Conservation (phyloP, 2,329 filamentous ascomycete genomes). For the Alternaria sp. region DNA sequence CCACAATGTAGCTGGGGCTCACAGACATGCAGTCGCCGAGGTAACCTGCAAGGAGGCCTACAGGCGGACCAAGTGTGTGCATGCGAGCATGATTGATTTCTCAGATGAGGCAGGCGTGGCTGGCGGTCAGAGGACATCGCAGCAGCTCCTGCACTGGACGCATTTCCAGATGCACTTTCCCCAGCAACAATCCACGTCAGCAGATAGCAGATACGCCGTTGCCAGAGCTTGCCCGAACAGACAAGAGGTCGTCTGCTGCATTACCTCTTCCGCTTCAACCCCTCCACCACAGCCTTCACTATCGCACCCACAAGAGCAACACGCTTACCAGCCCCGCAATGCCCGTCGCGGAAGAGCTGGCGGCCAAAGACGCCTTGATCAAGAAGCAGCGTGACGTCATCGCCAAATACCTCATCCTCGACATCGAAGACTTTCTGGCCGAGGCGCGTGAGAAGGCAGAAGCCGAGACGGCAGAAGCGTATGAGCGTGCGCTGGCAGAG, state of each 20-base stretch:
- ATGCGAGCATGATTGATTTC: background rate
- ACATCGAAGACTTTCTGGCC: constrained; percentile 6
- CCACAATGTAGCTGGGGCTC: background rate
- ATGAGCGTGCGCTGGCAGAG: background rate
- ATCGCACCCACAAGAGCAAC: background rate
- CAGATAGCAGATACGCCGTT: background rate
- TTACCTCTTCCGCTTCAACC: background rate
- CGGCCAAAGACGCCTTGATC: constrained; percentile 1
- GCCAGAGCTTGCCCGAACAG: background rate
- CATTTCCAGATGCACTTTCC: background rate
- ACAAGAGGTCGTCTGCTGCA: background rate
- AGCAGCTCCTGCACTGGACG: background rate
- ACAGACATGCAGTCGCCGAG: background rate
- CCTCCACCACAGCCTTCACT: background rate
- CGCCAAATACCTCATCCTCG: constrained; percentile 8
- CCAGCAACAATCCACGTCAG: background rate
- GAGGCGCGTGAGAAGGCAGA: background rate
- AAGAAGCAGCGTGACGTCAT: constrained; percentile 4
- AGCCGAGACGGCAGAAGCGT: background rate
- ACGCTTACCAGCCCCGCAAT: background rate
- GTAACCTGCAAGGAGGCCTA: background rate
- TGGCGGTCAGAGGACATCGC: background rate
- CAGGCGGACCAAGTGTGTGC: background rate
- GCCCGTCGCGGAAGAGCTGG: background rate
- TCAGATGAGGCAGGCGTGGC: background rate